A percentile compares a stretch with the other conserved stretches of the same genome.
These are phyloP conservation scores for Xylaria sp. DNA, from an alignment of 2,329 filamentous ascomycete genomes.

Conservation along the genomic window DNA sequence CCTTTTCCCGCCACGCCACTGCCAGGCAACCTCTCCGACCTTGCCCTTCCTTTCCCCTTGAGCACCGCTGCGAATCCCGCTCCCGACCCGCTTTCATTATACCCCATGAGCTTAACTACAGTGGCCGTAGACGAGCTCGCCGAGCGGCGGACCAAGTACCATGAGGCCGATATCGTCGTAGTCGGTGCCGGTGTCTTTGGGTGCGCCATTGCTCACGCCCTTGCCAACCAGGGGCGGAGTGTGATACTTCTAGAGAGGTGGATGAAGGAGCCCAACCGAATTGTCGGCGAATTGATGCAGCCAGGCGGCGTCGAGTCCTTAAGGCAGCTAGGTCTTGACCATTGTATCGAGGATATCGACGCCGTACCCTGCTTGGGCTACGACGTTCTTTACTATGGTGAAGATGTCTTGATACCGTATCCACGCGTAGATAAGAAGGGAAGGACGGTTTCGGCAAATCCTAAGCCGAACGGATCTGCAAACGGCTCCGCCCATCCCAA, in stretches of 20 bases:
- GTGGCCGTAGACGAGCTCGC: conserved; percentile 45
- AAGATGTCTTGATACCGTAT: conserved; percentile 77
- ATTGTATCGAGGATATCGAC: conserved; percentile 89
- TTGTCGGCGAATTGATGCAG: conserved; percentile 93
- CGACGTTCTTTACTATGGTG: conserved; percentile 79
- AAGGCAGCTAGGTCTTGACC: conserved; percentile 74
- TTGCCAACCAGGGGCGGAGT: conserved; percentile 87
- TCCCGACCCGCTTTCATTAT: conserved; percentile 4
- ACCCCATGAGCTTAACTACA: conserved; percentile 37
- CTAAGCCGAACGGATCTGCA: conserved; percentile 30
- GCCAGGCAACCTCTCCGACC: neutral
- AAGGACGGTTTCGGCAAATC: conserved; percentile 12
- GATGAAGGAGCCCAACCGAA: conserved; percentile 90
- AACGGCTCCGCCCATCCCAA: conserved; percentile 36
- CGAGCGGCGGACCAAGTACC: conserved; percentile 55
- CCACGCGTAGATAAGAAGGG: conserved; percentile 59
- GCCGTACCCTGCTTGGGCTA: conserved; percentile 82
- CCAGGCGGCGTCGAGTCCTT: conserved; percentile 86
- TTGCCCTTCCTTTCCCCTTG: neutral
- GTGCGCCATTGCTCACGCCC: conserved; percentile 79
- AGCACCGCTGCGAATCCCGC: conserved; percentile 10
- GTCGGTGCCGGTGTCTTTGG: conserved; percentile 91
- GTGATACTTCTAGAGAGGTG: conserved; percentile 88
- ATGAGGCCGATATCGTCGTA: conserved; percentile 82
- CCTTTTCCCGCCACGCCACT: neutral